Base-by-base conservation (phyloP, 345 rosid species). In the Sonneratia caseolaris region DNA sequence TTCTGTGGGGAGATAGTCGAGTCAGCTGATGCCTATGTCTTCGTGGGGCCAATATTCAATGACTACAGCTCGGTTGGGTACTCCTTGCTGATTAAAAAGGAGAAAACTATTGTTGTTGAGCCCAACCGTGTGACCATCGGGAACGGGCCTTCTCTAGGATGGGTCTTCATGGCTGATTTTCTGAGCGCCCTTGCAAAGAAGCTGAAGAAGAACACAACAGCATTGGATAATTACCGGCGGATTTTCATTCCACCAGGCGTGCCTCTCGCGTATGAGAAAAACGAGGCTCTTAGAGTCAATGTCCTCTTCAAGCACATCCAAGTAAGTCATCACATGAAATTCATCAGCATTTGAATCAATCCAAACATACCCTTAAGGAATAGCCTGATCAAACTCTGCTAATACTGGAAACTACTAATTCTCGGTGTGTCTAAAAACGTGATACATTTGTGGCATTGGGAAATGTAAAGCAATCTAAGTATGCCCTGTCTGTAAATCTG, bases 61-160 rank as follows among this genome's bases (percentile, higher is more conserved):
- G 93, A 86, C 73, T 86, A 89, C 70, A 89, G 93, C 77, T 86
- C 91, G 37, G 91, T 89, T 10, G 93, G 93, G 68, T 86, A 89
- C 76, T 89, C 93, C 21, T 76, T 89, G 85, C 77, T 88, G 78
- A 73, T 86, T 76, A 86, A 75, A 77, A 86, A 85, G 86, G 91
- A 86, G 80, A 89, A 89, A 72, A 8, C 78, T 5, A 71, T 89
- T 59, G 69, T 84, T 0, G 93, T 89, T 76, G 76, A 89, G 72
- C 89, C 91, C 68, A 76, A 82, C 72, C 89, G 93, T 36, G 93
- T 89, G 79, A 82, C 88, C 3, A 72, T 89, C 35, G 91, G 88
- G 75, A 79, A 82, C 59, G 93, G 93, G 21, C 93, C 89, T 76
- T 85, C 93, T 43, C 74, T 89, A 55, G 93, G 91, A 40, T 89